Conservation (phyloP, 192 early-diverging fungal species). For the Linnemannia zychae region DNA sequence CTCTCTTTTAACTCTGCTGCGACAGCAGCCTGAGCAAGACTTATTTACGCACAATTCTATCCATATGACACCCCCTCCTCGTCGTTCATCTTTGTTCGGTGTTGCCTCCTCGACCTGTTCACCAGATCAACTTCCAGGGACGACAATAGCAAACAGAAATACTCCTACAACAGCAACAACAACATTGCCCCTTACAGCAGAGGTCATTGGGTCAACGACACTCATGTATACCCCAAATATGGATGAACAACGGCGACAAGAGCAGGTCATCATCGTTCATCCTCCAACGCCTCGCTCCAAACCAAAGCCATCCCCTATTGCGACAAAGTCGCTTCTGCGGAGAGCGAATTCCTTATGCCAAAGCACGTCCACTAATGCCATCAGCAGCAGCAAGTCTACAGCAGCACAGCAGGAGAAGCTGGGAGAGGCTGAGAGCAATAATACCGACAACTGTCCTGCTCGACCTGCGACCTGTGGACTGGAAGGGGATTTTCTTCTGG, state of each 20-base stretch:
- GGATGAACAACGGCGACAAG: neutral
- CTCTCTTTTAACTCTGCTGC: neutral
- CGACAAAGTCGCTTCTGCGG: neutral
- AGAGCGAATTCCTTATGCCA: neutral
- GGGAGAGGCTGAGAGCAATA: neutral
- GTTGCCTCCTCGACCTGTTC: neutral
- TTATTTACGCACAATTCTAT: neutral
- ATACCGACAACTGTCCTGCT: neutral
- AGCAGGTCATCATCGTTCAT: neutral
- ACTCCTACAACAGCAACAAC: constrained; percentile 3
- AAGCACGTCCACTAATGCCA: neutral
- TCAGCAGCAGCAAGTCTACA: neutral
- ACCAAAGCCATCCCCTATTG: constrained; percentile 32
- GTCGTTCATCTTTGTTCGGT: neutral
- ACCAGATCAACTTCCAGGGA: neutral
- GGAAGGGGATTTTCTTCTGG: neutral
- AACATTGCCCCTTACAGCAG: neutral
- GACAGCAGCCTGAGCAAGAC: neutral
- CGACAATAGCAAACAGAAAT: neutral
- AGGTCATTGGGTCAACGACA: neutral
- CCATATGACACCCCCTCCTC: neutral
- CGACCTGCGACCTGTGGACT: neutral
- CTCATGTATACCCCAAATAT: neutral
- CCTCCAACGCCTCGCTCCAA: neutral
- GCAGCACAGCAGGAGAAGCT: neutral